These are phyloP conservation scores for Fusarium sp. DNA, from an alignment of 2,329 filamentous ascomycete genomes.

Conservation along the genomic window DNA sequence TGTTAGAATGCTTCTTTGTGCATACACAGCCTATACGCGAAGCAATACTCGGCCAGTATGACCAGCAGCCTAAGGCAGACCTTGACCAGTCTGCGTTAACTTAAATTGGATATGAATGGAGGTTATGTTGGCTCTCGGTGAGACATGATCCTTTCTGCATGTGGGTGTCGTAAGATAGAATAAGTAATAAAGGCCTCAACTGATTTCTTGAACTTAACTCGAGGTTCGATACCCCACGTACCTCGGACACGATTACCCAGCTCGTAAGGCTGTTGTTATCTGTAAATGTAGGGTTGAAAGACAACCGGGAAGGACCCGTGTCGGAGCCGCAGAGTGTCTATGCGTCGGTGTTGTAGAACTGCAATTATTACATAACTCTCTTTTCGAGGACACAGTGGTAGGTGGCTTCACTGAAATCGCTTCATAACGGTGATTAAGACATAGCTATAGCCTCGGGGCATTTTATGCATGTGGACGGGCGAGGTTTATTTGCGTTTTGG, in stretches of 20 bases:
- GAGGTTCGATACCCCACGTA: constrained; percentile 32
- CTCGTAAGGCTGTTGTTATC: constrained; percentile 24
- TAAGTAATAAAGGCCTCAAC: constrained; percentile 3
- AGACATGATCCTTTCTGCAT: constrained; percentile 24
- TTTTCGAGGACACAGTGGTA: not conserved
- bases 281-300: constrained; percentile 19
- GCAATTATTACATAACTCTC: not conserved
- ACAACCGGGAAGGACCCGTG: constrained; percentile 27
- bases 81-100: not conserved
- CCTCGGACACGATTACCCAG: constrained; percentile 34
- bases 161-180: constrained; percentile 37
- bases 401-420: not conserved
- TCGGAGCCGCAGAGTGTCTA: constrained; percentile 34
- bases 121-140: constrained; percentile 23
- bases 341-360: constrained; percentile 1
- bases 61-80: not conserved
- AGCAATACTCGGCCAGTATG: not conserved
- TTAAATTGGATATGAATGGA: constrained; percentile 8
- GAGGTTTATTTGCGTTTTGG: not conserved
- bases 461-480: not conserved
- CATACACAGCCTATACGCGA: not conserved
- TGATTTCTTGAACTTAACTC: constrained; percentile 11
- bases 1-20: constrained; percentile 4
- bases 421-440: not conserved
- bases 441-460: not conserved